phyloP scores from a whole-genome alignment of 345 rosid genomes.

The Eucalyptus regnans region DNA sequence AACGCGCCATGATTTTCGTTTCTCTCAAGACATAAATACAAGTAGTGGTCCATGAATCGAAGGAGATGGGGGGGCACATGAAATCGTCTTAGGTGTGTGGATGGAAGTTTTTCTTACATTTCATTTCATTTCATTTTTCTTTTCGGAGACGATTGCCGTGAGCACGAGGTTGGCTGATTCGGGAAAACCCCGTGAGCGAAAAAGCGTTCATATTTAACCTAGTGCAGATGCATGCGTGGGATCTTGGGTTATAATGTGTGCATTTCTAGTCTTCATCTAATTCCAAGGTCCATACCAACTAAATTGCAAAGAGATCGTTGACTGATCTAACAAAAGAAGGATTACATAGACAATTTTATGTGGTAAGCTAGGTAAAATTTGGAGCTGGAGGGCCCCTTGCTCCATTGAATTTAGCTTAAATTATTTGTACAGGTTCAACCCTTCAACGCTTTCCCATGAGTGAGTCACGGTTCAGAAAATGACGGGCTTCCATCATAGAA shows the following conservation, averaged over 20 bases:
- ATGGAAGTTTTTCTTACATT: not conserved
- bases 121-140: not conserved
- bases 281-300: not conserved
- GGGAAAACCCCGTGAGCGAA: not conserved
- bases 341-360: not conserved
- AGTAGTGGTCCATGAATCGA: not conserved
- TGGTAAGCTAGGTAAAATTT: not conserved
- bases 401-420: not conserved
- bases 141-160: not conserved
- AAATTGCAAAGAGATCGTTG: not conserved
- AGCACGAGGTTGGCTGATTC: not conserved
- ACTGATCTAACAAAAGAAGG: not conserved
- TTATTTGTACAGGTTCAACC: not conserved
- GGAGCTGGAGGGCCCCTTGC: not conserved
- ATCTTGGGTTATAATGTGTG: not conserved
- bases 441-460: not conserved
- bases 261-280: not conserved
- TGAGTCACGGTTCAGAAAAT: not conserved
- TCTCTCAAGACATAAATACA: not conserved
- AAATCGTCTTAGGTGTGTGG: not conserved
- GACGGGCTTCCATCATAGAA: not conserved
- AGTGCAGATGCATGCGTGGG: not conserved
- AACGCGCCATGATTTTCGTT: not conserved
- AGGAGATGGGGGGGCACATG: not conserved
- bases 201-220: not conserved